A percentile compares a stretch with the other conserved stretches of the same genome.
Evolutionary conservation across 495 filamentous ascomycete genomes (phyloP).

Genomic region (Corynascus novoguineensis): DNA sequence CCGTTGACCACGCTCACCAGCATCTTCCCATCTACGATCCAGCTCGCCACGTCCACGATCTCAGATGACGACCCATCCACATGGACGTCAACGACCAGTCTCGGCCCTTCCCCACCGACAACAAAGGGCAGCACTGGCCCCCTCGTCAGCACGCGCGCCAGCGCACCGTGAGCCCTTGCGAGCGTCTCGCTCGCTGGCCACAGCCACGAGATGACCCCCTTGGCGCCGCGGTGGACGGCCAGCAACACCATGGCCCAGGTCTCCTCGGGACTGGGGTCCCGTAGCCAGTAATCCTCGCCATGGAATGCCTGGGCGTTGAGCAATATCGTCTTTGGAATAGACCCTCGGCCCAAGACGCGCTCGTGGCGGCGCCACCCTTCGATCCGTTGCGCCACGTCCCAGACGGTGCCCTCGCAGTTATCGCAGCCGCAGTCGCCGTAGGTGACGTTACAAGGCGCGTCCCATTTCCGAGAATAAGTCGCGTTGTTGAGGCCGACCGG

Average conservation of each 20-base stretch:
- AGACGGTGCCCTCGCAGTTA: conserved; percentile 52
- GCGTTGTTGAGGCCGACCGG: conserved; percentile 58
- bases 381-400: conserved; percentile 51
- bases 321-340: conserved; percentile 55
- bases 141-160: conserved; percentile 41
- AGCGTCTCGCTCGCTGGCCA: conserved; percentile 45
- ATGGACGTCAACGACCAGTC: not conserved
- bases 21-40: conserved; percentile 33
- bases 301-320: conserved; percentile 61
- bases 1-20: conserved; percentile 45
- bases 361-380: conserved; percentile 47
- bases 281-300: conserved; percentile 55
- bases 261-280: conserved; percentile 52
- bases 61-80: conserved; percentile 15
- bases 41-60: conserved; percentile 42
- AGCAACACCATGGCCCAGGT: conserved; percentile 56
- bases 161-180: conserved; percentile 39
- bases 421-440: conserved; percentile 72
- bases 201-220: conserved; percentile 49
- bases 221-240: conserved; percentile 58
- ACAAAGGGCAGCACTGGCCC: conserved; percentile 39
- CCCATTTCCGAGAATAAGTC: conserved; percentile 46
- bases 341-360: conserved; percentile 36
- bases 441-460: conserved; percentile 56
- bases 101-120: conserved; percentile 33